Evolutionary conservation across 164 flowering plant genomes (phyloP), one percentile per base, ranked within the genome.

Genomic region (Aristolochia fimbriata): DNA sequence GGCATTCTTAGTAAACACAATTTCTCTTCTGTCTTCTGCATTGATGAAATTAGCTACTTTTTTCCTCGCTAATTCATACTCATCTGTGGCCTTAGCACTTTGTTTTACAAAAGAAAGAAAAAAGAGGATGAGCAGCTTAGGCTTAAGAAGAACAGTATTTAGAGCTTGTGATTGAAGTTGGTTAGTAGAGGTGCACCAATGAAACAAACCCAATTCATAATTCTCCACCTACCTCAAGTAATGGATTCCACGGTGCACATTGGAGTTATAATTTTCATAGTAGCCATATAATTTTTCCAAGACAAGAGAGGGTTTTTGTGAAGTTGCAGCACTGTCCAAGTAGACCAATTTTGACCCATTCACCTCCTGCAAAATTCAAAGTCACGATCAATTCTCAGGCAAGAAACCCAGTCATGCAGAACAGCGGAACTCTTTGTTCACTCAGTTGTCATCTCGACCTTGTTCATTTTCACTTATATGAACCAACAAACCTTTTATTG

Each of bases 61-160:
- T 67, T 78, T 82, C 66, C 99, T 77, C 0, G 99, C 96, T 49
- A 78, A 55, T 68, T 94, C 97, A 63, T 88, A 94, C 56, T 74
- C 96, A 68, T 94, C 93, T 0, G 99, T 94, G 15, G 99, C 99
- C 80, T 70, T 91, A 19, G 93, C 96, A 78, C 99, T 93, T 64
- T 30, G 54, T 30, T 20, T 15, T 13, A 16, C n/a, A 43, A 19
- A 12, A 24, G 25, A 24, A 47, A 25, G 49, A 33, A 51, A 20
- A 20, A 53, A 3, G 11, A 22, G 58, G 3, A 52, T 19, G 15
- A 61, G 15, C 15, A 17, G 15, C 48, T 27, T 15, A 9, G 20
- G 0, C 45, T 9, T 16, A 48, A 33, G 11, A 21, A 61, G 20
- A 48, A 25, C 47, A 11, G 27, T 23, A 8, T 22, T 12, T 30